Base-by-base conservation (phyloP, 164 flowering plant species). In the Santalum album region DNA sequence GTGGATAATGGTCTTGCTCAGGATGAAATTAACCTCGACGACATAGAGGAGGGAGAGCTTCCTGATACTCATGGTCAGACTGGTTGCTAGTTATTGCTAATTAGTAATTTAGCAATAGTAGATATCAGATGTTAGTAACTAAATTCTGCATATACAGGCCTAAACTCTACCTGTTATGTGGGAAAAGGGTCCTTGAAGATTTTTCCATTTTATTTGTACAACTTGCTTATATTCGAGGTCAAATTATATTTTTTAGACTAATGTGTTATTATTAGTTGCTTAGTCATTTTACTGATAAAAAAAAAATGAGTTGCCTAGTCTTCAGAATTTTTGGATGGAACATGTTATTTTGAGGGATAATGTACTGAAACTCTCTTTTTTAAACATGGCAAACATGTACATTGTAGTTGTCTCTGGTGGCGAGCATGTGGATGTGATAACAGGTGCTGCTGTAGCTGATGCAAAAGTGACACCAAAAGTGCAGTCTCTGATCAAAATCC, bases 361-460 rank as follows among this genome's bases (percentile, higher is more conserved):
- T 26, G 19, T 20, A 14, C n/a, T n/a, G n/a, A n/a, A n/a, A 29
- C 34, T 9, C 34, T 3, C 4, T 29, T 29, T 4, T 3, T 3
- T 3, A 29, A 29, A 29, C 34, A 29, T 29, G 34, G 9, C 34
- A 4, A 29, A 29, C 34, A 3, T 29, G 25, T 47, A 17, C 64
- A 36, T 10, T 62, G 20, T 53, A 90, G 99, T 78, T 64, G 99
- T 78, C 54, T 90, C 97, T 79, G 99, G 96, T 65, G 99, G 99
- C 54, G 99, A 94, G 77, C 99, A 90, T 64, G 95, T 94, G 62
- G 97, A 94, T 77, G 90, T 59, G 65, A 65, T 85, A 65, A 90
- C 86, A 47, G 99, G 99, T 51, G 96, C 95, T 60, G 99, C 99
- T 58, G 99, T 94, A 40, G 99, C 99, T 55, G 99, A 94, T 78